Base-by-base conservation (phyloP, 2,329 filamentous ascomycete genomes). In the Aplosporella prunicola region DNA sequence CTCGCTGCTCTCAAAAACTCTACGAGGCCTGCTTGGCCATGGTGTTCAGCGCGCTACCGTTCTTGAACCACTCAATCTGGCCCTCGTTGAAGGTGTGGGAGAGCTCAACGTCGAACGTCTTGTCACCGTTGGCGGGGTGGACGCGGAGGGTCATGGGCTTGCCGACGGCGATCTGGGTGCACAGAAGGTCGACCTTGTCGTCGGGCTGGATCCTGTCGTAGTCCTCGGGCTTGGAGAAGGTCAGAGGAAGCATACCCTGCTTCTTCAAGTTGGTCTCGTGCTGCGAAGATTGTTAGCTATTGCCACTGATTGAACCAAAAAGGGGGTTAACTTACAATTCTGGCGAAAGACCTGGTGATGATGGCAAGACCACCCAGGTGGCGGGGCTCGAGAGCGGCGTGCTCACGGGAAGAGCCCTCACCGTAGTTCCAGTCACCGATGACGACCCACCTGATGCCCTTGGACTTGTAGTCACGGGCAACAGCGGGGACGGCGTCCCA, bases 261-360 rank as follows among this genome's bases (percentile, higher is more conserved):
- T 98, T 98, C 85, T 98, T 98, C 72, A 98, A 70, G 78, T 98
- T 98, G 73, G 91, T 98, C 76, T 98, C 91, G 76, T 98, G 91
- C 66, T 69, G 44, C 36, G 33, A 20, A 20, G 18, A 27, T n/a
- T 20, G 39, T 41, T 36, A 34, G 26, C 31, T 36, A n/a, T n/a
- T n/a, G n/a, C n/a, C n/a, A 5, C 13, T 7, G 11, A 32, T 27
- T 48, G 40, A 42, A 43, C 22, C 14, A 43, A 6, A 9, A 6
- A 11, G 5, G 4, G 8, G 28, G 18, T 22, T 14, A 20, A 66
- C 66, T 63, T 60, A 69, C 67, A 60, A 98, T 98, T 82, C 91
- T 91, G 57, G 91, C 91, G 62, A 98, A 98, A 48, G 78, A 85
- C 60, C 86, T 82, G 59, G 82, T 88, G 62, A 98, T 93, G 72